phyloP scores from a whole-genome alignment of 495 filamentous ascomycete genomes.

The Neurospora sp. region DNA sequence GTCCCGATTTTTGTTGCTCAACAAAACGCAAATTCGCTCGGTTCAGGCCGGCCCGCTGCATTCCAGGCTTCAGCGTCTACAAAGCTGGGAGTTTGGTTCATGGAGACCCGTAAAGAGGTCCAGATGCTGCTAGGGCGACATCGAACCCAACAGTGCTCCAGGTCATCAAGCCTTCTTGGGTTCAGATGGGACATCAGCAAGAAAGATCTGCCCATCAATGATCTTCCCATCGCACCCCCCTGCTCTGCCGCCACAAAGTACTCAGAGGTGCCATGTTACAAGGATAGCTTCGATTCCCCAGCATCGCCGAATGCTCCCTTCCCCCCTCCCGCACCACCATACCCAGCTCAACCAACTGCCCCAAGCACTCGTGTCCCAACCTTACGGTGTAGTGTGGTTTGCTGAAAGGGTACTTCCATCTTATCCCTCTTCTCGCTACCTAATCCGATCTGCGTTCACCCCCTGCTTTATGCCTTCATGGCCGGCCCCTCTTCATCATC shows the following conservation, averaged over 20 bases:
- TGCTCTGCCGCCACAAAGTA: slow-evolving; percentile 6
- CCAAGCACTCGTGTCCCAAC: slow-evolving; percentile 6
- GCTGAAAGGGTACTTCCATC: slow-evolving; percentile 3
- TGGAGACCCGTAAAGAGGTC: neutral
- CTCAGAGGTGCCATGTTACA: slow-evolving; percentile 6
- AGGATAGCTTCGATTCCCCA: neutral
- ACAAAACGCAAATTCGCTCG: slow-evolving; percentile 6
- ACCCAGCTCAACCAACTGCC: slow-evolving; percentile 6
- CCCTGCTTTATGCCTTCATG: slow-evolving; percentile 6
- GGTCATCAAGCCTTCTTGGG: neutral
- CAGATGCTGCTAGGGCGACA: neutral
- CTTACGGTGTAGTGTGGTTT: slow-evolving; percentile 3
- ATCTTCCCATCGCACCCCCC: slow-evolving; percentile 14
- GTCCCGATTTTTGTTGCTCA: neutral
- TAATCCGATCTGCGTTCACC: slow-evolving; percentile 19
- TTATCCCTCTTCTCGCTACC: slow-evolving; percentile 9
- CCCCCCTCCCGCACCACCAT: slow-evolving; percentile 10
- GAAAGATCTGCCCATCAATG: slow-evolving; percentile 20
- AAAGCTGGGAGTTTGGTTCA: neutral
- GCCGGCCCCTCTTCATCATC: slow-evolving; percentile 5
- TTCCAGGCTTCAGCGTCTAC: neutral
- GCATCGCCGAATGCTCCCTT: slow-evolving; percentile 8
- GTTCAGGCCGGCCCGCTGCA: slow-evolving; percentile 5
- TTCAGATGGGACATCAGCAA: slow-evolving; percentile 12
- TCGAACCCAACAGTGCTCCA: neutral